A percentile compares a stretch with the other conserved stretches of the same genome.
Conservation (phyloP, 805 yeast species). For the Dipodascopsis uninucleata region DNA sequence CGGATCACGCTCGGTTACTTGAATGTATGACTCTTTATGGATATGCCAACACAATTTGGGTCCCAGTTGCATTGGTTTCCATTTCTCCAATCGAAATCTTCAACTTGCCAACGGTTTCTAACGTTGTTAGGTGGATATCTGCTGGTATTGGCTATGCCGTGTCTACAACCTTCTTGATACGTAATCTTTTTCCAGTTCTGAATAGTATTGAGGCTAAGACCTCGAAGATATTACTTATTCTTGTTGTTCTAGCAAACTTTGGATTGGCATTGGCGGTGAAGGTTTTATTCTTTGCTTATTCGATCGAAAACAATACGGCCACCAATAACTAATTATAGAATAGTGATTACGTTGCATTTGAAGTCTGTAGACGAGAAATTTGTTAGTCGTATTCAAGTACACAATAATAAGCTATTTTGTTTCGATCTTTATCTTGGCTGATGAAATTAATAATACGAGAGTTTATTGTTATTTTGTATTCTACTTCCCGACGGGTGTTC, state of each 20-base stretch:
- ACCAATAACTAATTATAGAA: too few species aligned
- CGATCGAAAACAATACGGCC: too few species aligned
- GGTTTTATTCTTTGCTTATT: slow-evolving; percentile 55
- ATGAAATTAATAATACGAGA: too few species aligned
- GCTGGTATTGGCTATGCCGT: slow-evolving; percentile 57
- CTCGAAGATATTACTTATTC: slow-evolving; percentile 39
- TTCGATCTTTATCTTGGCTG: too few species aligned
- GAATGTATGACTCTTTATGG: slow-evolving; percentile 75
- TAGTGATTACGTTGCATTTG: too few species aligned
- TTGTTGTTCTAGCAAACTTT: slow-evolving; percentile 48
- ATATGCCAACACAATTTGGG: slow-evolving; percentile 78
- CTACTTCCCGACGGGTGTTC: too few species aligned
- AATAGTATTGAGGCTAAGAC: slow-evolving; percentile 41
- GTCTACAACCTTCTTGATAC: slow-evolving; percentile 52
- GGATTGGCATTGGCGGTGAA: slow-evolving; percentile 63
- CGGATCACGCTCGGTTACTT: slow-evolving; percentile 48
- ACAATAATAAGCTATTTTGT: too few species aligned
- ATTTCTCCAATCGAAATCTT: slow-evolving; percentile 34
- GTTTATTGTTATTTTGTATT: too few species aligned
- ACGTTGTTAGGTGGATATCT: slow-evolving; percentile 58
- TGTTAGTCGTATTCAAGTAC: too few species aligned
- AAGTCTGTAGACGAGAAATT: too few species aligned
- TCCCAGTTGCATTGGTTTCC: slow-evolving; percentile 58
- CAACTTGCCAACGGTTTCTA: slow-evolving; percentile 41
- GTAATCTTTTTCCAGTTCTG: slow-evolving; percentile 44